Conservation (phyloP, 2,329 filamentous ascomycete species). For the Graphilbum fragrans region DNA sequence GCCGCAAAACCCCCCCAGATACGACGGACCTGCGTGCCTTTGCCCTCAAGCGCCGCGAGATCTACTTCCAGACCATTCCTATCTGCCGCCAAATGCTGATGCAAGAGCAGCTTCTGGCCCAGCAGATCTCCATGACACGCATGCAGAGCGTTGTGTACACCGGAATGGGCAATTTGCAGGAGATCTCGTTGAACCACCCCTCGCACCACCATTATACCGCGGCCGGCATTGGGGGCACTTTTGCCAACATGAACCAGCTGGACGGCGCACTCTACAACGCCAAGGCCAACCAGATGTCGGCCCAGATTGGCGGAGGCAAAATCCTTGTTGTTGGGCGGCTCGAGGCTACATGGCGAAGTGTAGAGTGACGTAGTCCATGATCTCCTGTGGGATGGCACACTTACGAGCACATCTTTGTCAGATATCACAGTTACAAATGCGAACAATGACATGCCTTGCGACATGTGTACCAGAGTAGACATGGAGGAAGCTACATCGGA, state of each 20-base stretch:
- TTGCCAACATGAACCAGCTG: constrained; percentile 1
- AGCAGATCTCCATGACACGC: neutral
- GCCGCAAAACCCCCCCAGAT: constrained; percentile 12
- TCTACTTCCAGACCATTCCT: constrained; percentile 21
- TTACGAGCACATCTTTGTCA: no score
- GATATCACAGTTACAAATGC: no score
- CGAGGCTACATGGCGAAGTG: no score
- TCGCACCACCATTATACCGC: constrained; percentile 2
- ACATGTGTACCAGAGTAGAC: no score
- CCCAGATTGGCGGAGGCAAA: no score
- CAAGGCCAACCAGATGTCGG: no score
- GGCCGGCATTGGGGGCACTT: constrained; percentile 5
- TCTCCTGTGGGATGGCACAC: no score
- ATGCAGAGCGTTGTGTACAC: constrained; percentile 1
- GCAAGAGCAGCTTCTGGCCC: neutral
- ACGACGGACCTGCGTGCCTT: constrained; percentile 13
- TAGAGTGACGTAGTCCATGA: no score
- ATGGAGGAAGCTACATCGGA: no score
- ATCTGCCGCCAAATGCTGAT: constrained; percentile 7
- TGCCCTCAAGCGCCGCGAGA: constrained; percentile 15
- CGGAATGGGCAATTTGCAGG: neutral
- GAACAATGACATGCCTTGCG: no score
- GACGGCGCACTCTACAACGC: constrained; percentile 3
- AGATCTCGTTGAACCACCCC: neutral
- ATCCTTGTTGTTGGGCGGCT: no score